Evolutionary conservation across 2,329 filamentous ascomycete genomes (phyloP), one percentile per base, ranked within the genome.

Genomic region (Graphilbum sp.): DNA sequence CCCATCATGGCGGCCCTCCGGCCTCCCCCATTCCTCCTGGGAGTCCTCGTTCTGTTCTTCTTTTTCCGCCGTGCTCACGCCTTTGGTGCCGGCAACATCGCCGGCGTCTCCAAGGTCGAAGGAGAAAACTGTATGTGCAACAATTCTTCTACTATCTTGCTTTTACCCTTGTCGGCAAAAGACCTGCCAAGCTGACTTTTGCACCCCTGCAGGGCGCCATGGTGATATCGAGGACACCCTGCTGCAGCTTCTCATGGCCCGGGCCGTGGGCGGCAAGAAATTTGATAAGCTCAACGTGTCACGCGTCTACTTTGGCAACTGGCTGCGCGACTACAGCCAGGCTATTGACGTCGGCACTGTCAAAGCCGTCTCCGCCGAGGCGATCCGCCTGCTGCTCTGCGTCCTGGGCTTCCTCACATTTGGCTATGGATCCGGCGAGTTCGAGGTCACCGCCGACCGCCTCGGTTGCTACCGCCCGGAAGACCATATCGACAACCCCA

Each of bases 281-380:
- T 94, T 93, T 60, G 75, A 72, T 64, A 90, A 90, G 63, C 72
- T 93, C 52, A 80, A 78, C 53, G 81, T 94, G 45, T 82, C 87
- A 46, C 75, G 86, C 43, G 82, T 92, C 45, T 95, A 95, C 64
- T 95, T 95, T 62, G 87, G 87, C 46, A 95, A 94, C 64, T 94
- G 87, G 87, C 72, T 94, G 25, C 74, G 71, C 42, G 87, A 95
- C 59, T 95, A 95, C 60, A 90, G 82, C 38, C 87, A 95, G 59
- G 87, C 86, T 43, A 82, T 94, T 50, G 87, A 95, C 56, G 83
- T 94, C 36, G 87, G 85, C 44, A 92, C 85, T 4, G 74, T 94
- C 60, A 94, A 94, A 63, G 73, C 79, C 49, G 86, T 95, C 45
- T 88, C 82, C 40, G 79, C 84, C 37, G 85, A 93, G 59, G 86